Conservation (phyloP, 352 stramenopile species). For the Hyaloperonospora brassicae region DNA sequence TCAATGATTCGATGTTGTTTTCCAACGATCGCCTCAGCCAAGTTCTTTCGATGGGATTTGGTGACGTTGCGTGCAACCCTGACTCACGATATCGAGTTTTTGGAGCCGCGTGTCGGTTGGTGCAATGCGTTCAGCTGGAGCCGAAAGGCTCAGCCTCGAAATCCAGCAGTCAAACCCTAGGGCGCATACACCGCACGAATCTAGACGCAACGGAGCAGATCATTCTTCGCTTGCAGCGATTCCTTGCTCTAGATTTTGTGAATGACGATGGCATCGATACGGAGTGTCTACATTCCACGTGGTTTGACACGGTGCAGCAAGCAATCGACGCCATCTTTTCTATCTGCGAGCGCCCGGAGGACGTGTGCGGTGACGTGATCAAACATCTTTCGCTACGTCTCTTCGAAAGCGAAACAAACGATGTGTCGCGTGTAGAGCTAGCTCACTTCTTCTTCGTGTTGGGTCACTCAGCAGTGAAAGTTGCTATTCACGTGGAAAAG, state of each 20-base stretch:
- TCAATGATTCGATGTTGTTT: slow-evolving; percentile 55
- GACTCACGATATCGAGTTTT: slow-evolving; percentile 49
- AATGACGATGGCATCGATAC: slow-evolving; percentile 44
- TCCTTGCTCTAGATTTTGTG: slow-evolving; percentile 85
- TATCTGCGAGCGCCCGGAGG: slow-evolving; percentile 85
- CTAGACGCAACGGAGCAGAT: slow-evolving; percentile 86
- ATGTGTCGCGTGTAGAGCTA: slow-evolving; percentile 65
- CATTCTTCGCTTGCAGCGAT: slow-evolving; percentile 77
- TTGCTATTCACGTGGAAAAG: slow-evolving; percentile 91
- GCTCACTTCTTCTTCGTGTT: slow-evolving; percentile 94
- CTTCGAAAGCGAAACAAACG: slow-evolving; percentile 59
- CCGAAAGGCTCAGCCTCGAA: slow-evolving; percentile 28
- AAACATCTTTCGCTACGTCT: slow-evolving; percentile 51
- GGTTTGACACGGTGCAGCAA: slow-evolving; percentile 90
- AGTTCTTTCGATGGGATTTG: slow-evolving; percentile 53
- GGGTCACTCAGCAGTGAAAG: slow-evolving; percentile 91
- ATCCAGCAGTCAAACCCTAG: slow-evolving; percentile 33
- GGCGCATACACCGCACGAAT: slow-evolving; percentile 62
- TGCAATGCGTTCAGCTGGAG: slow-evolving; percentile 58
- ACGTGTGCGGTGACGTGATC: slow-evolving; percentile 65
- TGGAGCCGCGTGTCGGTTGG: slow-evolving; percentile 47
- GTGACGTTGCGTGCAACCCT: slow-evolving; percentile 37
- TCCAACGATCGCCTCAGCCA: slow-evolving; percentile 48
- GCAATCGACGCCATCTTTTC: slow-evolving; percentile 90
- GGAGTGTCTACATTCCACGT: slow-evolving; percentile 51